A percentile compares a stretch with the other conserved stretches of the same genome.
These are phyloP conservation scores for Saussurea involucrata DNA, from an alignment of 129 eudicot species.

Conservation along the genomic window DNA sequence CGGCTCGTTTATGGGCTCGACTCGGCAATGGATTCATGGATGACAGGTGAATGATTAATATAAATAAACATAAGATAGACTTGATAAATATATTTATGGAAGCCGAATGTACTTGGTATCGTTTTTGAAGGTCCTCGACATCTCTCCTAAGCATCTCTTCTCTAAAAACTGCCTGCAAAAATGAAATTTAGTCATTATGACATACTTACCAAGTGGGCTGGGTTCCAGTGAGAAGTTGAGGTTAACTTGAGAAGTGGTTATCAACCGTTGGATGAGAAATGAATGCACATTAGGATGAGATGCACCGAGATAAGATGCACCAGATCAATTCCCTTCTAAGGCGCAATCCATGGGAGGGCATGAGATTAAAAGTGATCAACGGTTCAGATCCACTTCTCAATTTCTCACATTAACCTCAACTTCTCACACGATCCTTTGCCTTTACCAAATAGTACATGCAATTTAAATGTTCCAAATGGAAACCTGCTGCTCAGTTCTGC, in stretches of 20 bases:
- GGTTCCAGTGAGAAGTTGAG: too few species aligned
- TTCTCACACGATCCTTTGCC: too few species aligned
- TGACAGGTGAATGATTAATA: background rate
- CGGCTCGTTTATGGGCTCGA: too few species aligned
- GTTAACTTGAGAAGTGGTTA: too few species aligned
- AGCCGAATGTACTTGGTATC: slow-evolving; percentile 65
- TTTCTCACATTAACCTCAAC: too few species aligned
- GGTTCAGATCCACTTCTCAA: too few species aligned
- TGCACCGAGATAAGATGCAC: too few species aligned
- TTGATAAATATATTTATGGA: slow-evolving; percentile 5
- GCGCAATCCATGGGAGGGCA: too few species aligned
- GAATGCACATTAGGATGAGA: too few species aligned
- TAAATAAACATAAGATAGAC: background rate
- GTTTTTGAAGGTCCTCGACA: slow-evolving; percentile 87
- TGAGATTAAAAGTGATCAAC: too few species aligned
- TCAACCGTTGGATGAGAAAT: too few species aligned
- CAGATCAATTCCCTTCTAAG: too few species aligned
- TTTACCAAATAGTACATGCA: background rate
- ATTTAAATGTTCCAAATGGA: slow-evolving; percentile 9
- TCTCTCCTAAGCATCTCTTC: slow-evolving; percentile 93
- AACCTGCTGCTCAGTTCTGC: slow-evolving; percentile 95
- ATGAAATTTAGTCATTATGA: background rate
- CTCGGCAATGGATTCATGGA: slow-evolving; percentile 11
- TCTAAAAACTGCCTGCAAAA: slow-evolving; percentile 70
- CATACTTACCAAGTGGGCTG: background rate